These are phyloP conservation scores for Naematelia aurantialba DNA, from an alignment of 768 basidiomycete genomes.

Conservation along the genomic window DNA sequence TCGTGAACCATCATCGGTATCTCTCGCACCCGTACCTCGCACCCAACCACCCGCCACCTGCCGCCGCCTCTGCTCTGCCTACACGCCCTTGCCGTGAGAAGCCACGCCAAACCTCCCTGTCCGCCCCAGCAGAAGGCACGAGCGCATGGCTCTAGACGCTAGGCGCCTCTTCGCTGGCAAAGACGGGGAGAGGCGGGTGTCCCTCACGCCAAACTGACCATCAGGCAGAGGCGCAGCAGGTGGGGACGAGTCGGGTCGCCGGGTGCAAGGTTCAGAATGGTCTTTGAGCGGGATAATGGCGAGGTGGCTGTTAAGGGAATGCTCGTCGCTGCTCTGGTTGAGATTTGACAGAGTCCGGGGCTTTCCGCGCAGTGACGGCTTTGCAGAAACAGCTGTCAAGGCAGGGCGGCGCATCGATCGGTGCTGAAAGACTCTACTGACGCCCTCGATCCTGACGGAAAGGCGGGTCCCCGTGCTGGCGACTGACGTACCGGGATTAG, in stretches of 20 bases:
- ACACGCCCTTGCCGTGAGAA: background rate
- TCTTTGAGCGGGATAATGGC: constrained; percentile 1
- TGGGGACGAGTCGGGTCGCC: background rate
- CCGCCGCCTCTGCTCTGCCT: background rate
- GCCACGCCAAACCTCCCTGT: background rate
- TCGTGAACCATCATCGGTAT: background rate
- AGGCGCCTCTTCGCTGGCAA: constrained; percentile 17
- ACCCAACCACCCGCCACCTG: background rate
- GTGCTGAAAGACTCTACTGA: constrained; percentile 13
- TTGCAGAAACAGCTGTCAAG: background rate
- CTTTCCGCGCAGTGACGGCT: background rate
- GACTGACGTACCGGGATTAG: background rate
- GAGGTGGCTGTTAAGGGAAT: background rate
- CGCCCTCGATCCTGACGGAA: constrained; percentile 5
- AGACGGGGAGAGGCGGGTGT: constrained; percentile 6
- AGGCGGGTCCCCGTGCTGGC: background rate
- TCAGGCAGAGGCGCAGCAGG: constrained; percentile 2
- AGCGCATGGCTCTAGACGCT: constrained; percentile 27
- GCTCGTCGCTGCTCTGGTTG: background rate
- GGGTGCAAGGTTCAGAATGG: constrained; percentile 2
- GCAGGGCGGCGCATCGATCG: background rate
- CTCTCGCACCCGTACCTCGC: background rate
- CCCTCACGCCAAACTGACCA: background rate
- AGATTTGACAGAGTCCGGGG: background rate
- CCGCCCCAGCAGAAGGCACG: constrained; percentile 28